phyloP scores from a whole-genome alignment of 1,284 basidiomycete species.

The Peniophora sp. region DNA sequence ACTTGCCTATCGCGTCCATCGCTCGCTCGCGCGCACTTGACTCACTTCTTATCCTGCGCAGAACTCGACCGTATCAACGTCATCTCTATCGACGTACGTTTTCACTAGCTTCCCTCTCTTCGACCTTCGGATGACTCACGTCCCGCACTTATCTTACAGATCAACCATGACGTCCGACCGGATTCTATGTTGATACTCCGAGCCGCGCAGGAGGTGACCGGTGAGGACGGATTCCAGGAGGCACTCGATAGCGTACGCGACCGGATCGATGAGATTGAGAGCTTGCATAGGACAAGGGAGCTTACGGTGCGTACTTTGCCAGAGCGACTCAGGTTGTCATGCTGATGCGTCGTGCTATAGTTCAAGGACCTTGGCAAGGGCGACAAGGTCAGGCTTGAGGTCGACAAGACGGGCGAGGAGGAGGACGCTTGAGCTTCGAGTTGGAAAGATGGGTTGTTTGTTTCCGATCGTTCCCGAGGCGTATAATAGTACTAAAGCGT shows the following conservation, averaged over 20 bases:
- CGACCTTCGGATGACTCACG: not conserved
- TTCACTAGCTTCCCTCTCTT: not conserved
- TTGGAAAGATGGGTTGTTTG: too few species aligned
- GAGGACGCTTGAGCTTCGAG: too few species aligned
- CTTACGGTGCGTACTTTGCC: conserved; percentile 43
- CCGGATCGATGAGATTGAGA: conserved; percentile 71
- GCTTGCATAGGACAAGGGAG: conserved; percentile 63
- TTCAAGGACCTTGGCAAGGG: too few species aligned
- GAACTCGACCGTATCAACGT: conserved; percentile 63
- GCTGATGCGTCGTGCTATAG: too few species aligned
- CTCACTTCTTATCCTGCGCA: conserved; percentile 16
- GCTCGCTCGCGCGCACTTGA: not conserved
- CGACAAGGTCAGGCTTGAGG: too few species aligned
- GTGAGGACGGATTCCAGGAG: conserved; percentile 68
- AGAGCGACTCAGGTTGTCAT: not conserved
- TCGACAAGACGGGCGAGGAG: too few species aligned
- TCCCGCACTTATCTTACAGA: conserved; percentile 28
- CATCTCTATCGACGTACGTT: conserved; percentile 68
- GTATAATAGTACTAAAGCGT: too few species aligned
- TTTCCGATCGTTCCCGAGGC: too few species aligned
- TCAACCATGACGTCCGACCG: conserved; percentile 69
- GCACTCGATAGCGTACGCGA: conserved; percentile 61
- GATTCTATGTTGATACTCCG: conserved; percentile 72
- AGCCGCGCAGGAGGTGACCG: conserved; percentile 61
- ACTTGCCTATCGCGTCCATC: not conserved